A percentile compares a stretch with the other conserved stretches of the same genome.
phyloP scores from a whole-genome alignment of 768 basidiomycete genomes.

The Cystoderma amianthinum region DNA sequence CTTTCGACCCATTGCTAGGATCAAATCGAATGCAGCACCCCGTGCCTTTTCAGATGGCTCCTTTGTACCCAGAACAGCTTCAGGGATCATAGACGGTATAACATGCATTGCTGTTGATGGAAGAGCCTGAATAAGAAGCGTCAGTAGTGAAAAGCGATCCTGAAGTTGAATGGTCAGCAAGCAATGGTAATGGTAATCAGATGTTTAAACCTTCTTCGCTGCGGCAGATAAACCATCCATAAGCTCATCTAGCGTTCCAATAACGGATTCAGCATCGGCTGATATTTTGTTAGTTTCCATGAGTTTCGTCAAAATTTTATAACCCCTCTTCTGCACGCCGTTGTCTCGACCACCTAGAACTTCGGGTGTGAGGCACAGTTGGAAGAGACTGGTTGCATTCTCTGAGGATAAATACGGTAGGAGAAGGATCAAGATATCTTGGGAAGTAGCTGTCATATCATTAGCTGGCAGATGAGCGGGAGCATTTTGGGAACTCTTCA shows the following conservation, averaged over 20 bases:
- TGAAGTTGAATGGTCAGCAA: no score
- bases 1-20: slow-evolving; percentile 88
- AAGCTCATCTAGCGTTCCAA: slow-evolving; percentile 60
- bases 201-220: slow-evolving; percentile 67
- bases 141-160: slow-evolving; percentile 80
- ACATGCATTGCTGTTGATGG: slow-evolving; percentile 71
- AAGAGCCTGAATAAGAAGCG: slow-evolving; percentile 60
- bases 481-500: slow-evolving; percentile 31
- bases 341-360: slow-evolving; percentile 77
- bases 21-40: slow-evolving; percentile 81
- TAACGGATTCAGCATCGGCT: slow-evolving; percentile 47
- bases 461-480: slow-evolving; percentile 21
- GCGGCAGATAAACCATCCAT: slow-evolving; percentile 66
- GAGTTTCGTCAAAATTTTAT: slow-evolving; percentile 77
- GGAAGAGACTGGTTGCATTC: slow-evolving; percentile 61
- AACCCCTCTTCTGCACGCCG: slow-evolving; percentile 91
- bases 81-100: slow-evolving; percentile 85
- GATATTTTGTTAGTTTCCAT: slow-evolving; percentile 56
- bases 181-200: neutral
- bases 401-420: slow-evolving; percentile 62
- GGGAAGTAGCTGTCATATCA: slow-evolving; percentile 52
- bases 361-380: slow-evolving; percentile 56
- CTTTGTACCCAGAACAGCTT: slow-evolving; percentile 92
- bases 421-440: slow-evolving; percentile 83
- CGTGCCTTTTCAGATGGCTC: slow-evolving; percentile 94